phyloP scores from a whole-genome alignment of 495 filamentous ascomycete species.

The Lasiosphaeria ovina region DNA sequence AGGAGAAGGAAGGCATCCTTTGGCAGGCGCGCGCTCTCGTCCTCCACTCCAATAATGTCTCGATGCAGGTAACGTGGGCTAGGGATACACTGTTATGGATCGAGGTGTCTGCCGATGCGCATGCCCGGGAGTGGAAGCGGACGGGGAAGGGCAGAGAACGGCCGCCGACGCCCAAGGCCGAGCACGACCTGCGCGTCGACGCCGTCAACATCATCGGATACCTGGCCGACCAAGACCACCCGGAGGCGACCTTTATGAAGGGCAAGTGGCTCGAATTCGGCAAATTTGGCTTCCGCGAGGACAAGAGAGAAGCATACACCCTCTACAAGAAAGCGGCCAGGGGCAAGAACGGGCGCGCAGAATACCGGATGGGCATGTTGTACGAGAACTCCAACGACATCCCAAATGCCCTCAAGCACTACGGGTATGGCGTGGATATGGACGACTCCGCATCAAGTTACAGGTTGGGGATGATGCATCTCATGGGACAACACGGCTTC shows the following conservation, averaged over 20 bases:
- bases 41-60: constrained; percentile 88
- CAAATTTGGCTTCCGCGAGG: constrained; percentile 82
- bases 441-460: constrained; percentile 93
- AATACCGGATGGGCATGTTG: constrained; percentile 98
- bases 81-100: constrained; percentile 88
- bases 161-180: constrained; percentile 75
- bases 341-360: constrained; percentile 86
- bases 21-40: constrained; percentile 80
- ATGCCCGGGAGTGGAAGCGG: constrained; percentile 58
- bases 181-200: constrained; percentile 83
- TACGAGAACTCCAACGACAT: constrained; percentile 92
- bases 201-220: constrained; percentile 90
- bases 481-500: constrained; percentile 89
- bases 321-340: constrained; percentile 84
- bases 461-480: constrained; percentile 94
- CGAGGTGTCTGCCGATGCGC: constrained; percentile 71
- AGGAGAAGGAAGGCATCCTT: constrained; percentile 84
- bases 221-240: constrained; percentile 85
- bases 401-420: constrained; percentile 85
- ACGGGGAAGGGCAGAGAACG: constrained; percentile 61
- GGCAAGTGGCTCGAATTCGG: constrained; percentile 98
- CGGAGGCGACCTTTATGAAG: constrained; percentile 90
- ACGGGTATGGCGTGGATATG: constrained; percentile 70
- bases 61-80: constrained; percentile 96
- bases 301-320: constrained; percentile 91